Evolutionary conservation across 2,329 filamentous ascomycete species (phyloP).

Genomic region (Cucurbitaria berberidis): DNA sequence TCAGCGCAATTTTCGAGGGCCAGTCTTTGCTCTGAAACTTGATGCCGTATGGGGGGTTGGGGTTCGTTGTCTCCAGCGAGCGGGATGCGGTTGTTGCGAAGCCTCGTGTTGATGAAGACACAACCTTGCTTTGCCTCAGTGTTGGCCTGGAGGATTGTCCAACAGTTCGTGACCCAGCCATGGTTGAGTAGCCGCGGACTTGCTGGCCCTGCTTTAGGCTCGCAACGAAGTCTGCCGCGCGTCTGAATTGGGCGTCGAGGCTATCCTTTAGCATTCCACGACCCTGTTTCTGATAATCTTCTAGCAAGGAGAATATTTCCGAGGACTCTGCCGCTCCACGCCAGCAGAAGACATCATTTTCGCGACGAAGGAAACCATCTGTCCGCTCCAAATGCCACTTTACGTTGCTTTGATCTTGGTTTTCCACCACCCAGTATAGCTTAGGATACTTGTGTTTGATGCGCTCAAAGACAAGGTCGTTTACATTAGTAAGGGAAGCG

Average conservation of each 20-base stretch:
- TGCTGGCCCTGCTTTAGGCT: conserved; percentile 66
- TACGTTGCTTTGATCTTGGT: conserved; percentile 93
- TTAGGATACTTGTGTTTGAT: conserved; percentile 93
- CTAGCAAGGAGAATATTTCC: conserved; percentile 82
- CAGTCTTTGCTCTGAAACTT: conserved; percentile 84
- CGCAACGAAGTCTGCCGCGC: conserved; percentile 74
- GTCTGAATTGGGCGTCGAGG: conserved; percentile 82
- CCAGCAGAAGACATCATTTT: conserved; percentile 94
- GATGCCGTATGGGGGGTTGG: conserved; percentile 86
- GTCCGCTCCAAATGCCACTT: conserved; percentile 96
- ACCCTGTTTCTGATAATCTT: conserved; percentile 82
- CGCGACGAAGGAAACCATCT: conserved; percentile 84
- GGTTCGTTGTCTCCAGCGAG: conserved; percentile 67
- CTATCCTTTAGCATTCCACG: conserved; percentile 89
- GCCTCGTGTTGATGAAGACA: conserved; percentile 52
- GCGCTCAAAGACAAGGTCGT: conserved; percentile 91
- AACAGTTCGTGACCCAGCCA: conserved; percentile 47
- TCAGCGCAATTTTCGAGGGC: conserved; percentile 81
- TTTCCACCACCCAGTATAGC: conserved; percentile 94
- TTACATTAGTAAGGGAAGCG: conserved; percentile 92
- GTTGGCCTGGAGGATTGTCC: conserved; percentile 35
- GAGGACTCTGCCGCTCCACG: conserved; percentile 84
- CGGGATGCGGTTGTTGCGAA: conserved; percentile 61
- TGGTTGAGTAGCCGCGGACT: conserved; percentile 68
- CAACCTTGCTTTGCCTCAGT: conserved; percentile 31